phyloP scores from a whole-genome alignment of 2,329 filamentous ascomycete genomes.

The Sphaceloma murrayae region DNA sequence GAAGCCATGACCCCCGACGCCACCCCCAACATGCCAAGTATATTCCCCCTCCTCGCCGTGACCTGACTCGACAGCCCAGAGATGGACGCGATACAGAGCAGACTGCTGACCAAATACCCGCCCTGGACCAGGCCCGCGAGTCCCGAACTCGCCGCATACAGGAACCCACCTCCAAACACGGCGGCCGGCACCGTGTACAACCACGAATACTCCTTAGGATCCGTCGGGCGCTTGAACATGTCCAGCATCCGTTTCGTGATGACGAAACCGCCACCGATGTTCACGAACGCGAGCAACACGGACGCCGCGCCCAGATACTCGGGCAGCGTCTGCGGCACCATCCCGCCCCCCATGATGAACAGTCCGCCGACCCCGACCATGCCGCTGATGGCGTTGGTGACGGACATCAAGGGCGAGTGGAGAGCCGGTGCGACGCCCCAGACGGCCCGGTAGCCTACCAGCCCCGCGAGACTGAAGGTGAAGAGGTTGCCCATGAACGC shows the following conservation, averaged over 20 bases:
- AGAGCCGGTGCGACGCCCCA: slow-evolving; percentile 79
- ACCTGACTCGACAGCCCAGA: slow-evolving; percentile 72
- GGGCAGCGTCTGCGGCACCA: slow-evolving; percentile 65
- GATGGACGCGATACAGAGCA: slow-evolving; percentile 77
- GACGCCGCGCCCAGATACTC: slow-evolving; percentile 69
- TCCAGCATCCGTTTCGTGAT: slow-evolving; percentile 91
- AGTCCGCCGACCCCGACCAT: slow-evolving; percentile 82
- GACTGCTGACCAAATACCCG: slow-evolving; percentile 73
- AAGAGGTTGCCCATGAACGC: slow-evolving; percentile 84
- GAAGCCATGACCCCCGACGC: slow-evolving; percentile 75
- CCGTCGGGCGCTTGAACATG: slow-evolving; percentile 78
- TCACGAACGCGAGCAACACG: slow-evolving; percentile 77
- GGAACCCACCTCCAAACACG: slow-evolving; percentile 69
- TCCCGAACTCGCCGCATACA: slow-evolving; percentile 70
- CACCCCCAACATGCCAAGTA: slow-evolving; percentile 79
- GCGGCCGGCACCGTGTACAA: slow-evolving; percentile 69
- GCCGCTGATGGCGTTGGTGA: slow-evolving; percentile 85
- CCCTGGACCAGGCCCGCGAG: slow-evolving; percentile 78
- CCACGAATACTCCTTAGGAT: slow-evolving; percentile 82
- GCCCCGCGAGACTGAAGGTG: slow-evolving; percentile 70
- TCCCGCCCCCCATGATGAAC: slow-evolving; percentile 80
- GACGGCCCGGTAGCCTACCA: slow-evolving; percentile 80
- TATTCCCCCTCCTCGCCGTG: slow-evolving; percentile 75
- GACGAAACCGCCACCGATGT: slow-evolving; percentile 79
- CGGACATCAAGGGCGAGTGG: slow-evolving; percentile 83